Evolutionary conservation across 805 yeast species (phyloP).

Genomic region (Maudiozyma saulgeensis): DNA sequence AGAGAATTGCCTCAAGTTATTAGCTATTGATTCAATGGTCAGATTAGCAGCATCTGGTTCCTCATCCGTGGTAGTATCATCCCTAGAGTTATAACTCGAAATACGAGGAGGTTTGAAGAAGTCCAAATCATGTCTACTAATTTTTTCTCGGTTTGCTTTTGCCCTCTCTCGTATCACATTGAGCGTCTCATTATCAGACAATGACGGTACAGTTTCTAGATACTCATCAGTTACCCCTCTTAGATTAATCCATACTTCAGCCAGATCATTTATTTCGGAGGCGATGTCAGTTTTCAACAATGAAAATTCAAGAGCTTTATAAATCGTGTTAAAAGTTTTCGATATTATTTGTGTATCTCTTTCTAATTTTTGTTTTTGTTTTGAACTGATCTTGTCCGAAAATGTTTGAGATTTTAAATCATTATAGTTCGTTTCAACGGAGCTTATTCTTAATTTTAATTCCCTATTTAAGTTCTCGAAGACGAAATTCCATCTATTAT

Average conservation of each 20-base stretch:
- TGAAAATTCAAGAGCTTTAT: conserved; percentile 35
- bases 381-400: conserved; percentile 14
- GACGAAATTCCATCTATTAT: conserved; percentile 46
- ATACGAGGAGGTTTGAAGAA: conserved; percentile 6
- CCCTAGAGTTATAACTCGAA: conserved; percentile 1
- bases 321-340: conserved; percentile 32
- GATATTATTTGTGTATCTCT: conserved; percentile 33
- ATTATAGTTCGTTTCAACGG: conserved; percentile 11
- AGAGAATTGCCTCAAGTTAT: conserved; percentile 8
- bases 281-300: conserved; percentile 32
- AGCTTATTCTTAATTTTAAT: conserved; percentile 22
- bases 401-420: conserved; percentile 7
- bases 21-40: conserved; percentile 9
- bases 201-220: conserved; percentile 2
- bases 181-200: not conserved
- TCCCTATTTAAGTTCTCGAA: conserved; percentile 41
- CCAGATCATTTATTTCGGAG: conserved; percentile 29
- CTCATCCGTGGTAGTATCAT: conserved; percentile 9
- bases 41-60: conserved; percentile 9
- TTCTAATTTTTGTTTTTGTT: conserved; percentile 26
- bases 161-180: not conserved
- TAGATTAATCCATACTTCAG: conserved; percentile 28
- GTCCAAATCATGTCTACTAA: not conserved
- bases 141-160: not conserved
- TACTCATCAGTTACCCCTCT: conserved; percentile 12